These are phyloP conservation scores for Trifolium dubium DNA, from an alignment of 306 rosid species.

Conservation along the genomic window DNA sequence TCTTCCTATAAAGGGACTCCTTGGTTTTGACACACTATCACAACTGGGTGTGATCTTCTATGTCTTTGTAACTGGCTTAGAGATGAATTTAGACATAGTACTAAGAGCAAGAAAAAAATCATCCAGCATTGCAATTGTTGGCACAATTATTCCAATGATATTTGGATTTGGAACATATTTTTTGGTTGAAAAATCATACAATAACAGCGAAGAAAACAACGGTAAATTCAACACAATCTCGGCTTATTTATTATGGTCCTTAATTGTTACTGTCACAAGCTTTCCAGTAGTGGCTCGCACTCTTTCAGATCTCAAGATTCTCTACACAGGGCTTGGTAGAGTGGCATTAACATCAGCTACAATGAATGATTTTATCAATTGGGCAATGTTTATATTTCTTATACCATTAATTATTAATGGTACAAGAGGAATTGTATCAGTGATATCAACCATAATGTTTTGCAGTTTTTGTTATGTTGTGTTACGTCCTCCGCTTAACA, in stretches of 20 bases:
- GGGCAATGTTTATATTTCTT: constrained; percentile 42
- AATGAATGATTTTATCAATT: constrained; percentile 43
- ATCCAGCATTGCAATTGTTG: constrained; percentile 35
- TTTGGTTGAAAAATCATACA: neutral
- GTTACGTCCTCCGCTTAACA: constrained; percentile 35
- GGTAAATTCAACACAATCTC: neutral
- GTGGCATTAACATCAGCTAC: constrained; percentile 44
- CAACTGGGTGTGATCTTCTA: constrained; percentile 42
- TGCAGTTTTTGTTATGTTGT: neutral
- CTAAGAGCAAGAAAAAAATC: constrained; percentile 34
- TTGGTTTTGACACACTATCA: constrained; percentile 33
- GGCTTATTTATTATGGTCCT: constrained; percentile 41
- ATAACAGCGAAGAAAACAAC: neutral
- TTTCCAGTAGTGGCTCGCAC: constrained; percentile 47
- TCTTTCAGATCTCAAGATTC: constrained; percentile 51
- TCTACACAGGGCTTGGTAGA: constrained; percentile 45
- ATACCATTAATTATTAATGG: constrained; percentile 20
- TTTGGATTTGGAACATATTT: constrained; percentile 29
- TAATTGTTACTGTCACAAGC: constrained; percentile 38
- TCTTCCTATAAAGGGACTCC: neutral
- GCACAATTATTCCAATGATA: constrained; percentile 44
- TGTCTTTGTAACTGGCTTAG: constrained; percentile 49
- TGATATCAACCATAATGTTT: neutral
- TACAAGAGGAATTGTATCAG: neutral
- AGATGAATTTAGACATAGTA: constrained; percentile 45